Base-by-base conservation (phyloP, 306 rosid genomes). In the Fragaria ananassa region DNA sequence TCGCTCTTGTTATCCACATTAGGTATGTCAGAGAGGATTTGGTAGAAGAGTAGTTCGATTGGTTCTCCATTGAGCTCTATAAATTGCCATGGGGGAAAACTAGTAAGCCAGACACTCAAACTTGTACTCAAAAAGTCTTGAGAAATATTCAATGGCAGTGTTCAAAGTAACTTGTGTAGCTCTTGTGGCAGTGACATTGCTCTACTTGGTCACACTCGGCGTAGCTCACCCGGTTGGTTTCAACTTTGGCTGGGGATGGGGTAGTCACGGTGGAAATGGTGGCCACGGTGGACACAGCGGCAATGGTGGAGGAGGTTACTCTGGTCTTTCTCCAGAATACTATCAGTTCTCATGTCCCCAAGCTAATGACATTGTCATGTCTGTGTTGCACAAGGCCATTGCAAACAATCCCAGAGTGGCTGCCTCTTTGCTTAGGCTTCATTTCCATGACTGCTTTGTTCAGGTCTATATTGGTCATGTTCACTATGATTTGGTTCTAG, bases 391-490 rank as follows among this genome's bases (percentile, higher is more conserved):
- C 82, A 81, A 78, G 65, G 91, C 93, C 84, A 82, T 93, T 69
- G 73, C 90, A 5, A 75, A 71, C 61, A 84, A 90, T 29, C 91
- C 88, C 10, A 79, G 94, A 75, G 79, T 82, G 63, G 93, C 96
- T 72, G 97, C 97, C 62, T 90, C 94, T 82, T 82, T 93, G 41
- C 94, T 93, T 39, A 81, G 97, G 72, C 96, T 90, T 71, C 97
- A 93, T 75, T 87, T 93, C 64, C 97, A 93, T 17, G 96, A 90
- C 65, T 93, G 97, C 76, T 93, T 90, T 39, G 97, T 84, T 31
- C 96, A 87, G 93, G 97, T 93, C 1, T 60, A 27, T 10, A 58
- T 29, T 31, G 14, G 19, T 15, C 23, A 15, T 64, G 25, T 19
- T 64, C 69, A 29, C 46, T 19, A 18, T 71, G 29, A 19, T 31